Conservation (phyloP, 495 filamentous ascomycete species). For the Xylaria palmicola region DNA sequence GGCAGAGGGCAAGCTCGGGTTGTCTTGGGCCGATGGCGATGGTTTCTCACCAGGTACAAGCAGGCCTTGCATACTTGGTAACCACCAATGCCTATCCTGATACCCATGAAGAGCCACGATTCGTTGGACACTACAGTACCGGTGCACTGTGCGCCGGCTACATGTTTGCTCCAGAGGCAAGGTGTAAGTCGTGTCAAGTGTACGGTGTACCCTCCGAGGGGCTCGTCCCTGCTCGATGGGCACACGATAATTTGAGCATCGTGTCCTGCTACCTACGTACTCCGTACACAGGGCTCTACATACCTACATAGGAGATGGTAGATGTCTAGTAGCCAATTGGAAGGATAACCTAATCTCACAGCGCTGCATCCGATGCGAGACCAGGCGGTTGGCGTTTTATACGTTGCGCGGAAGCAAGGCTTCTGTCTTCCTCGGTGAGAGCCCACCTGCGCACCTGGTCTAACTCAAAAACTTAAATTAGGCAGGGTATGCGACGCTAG, state of each 20-base stretch:
- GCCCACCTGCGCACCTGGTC: background rate
- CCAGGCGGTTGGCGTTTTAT: background rate
- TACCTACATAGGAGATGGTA: no score
- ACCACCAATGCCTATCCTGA: no score
- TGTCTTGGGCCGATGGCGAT: background rate
- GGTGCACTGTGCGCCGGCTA: background rate
- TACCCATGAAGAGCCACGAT: constrained; percentile 2
- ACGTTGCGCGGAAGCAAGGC: background rate
- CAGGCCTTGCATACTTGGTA: constrained; percentile 9
- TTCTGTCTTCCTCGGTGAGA: background rate
- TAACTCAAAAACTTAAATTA: no score
- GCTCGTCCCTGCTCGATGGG: background rate
- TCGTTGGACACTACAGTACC: background rate
- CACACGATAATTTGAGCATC: background rate
- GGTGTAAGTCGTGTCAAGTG: background rate
- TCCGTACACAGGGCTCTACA: no score
- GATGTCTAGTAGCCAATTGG: no score
- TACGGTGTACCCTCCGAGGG: background rate
- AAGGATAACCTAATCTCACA: background rate
- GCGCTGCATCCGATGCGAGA: background rate
- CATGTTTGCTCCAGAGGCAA: background rate
- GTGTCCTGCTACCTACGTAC: no score
- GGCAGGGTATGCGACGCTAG: no score
- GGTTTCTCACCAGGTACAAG: background rate
- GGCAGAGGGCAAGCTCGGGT: background rate